phyloP scores from a whole-genome alignment of 352 stramenopile genomes.

The Aphanomyces stellatus region DNA sequence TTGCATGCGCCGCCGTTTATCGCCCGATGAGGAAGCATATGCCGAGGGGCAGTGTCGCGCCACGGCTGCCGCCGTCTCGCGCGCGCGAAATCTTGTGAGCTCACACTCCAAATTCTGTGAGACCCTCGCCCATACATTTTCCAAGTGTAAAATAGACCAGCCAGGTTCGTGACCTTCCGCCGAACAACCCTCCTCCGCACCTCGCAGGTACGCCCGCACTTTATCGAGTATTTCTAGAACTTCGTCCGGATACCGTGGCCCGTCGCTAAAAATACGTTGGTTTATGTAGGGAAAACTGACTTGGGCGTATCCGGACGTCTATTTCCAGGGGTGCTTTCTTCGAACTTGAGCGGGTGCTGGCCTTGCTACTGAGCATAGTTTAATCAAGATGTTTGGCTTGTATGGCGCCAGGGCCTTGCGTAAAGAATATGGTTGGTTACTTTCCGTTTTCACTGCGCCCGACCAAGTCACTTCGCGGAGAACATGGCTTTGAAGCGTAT shows the following conservation, averaged over 20 bases:
- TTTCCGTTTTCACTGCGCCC: conserved; percentile 15
- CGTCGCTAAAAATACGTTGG: background rate
- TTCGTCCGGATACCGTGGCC: background rate
- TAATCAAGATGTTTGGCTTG: background rate
- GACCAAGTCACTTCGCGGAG: conserved; percentile 7
- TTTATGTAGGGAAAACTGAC: background rate
- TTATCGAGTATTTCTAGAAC: no score
- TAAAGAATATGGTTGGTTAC: conserved; percentile 4
- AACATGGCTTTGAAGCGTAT: conserved; percentile 91
- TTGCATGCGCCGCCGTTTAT: no score
- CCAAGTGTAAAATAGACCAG: no score
- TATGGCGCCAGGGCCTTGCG: background rate
- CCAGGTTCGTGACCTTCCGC: no score
- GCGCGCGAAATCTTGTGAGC: no score
- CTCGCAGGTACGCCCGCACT: no score
- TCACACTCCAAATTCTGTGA: no score
- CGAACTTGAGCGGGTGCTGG: background rate
- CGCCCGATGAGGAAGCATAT: no score
- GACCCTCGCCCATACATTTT: no score
- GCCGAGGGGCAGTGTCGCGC: no score
- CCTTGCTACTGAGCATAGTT: background rate
- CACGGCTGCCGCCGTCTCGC: no score
- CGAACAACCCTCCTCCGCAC: no score
- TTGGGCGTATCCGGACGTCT: background rate
- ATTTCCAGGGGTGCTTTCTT: background rate